A percentile compares a stretch with the other conserved stretches of the same genome.
Evolutionary conservation across 495 filamentous ascomycete genomes (phyloP).

Genomic region (Aspergillus baeticus): DNA sequence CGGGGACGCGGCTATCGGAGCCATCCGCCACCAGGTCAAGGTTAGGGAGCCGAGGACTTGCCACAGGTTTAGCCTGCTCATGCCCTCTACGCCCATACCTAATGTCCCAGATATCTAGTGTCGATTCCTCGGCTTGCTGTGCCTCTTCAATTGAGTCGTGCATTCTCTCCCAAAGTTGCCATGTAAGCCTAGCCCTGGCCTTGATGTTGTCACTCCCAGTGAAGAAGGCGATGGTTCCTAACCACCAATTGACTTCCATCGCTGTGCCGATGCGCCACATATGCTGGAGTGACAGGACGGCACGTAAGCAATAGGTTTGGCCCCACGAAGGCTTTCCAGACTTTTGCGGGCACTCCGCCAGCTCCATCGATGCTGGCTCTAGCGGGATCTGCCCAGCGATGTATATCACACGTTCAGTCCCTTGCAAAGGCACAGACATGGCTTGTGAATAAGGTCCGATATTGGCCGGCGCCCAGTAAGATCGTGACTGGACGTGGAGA

Average conservation of each 20-base stretch:
- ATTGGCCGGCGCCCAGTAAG: conserved; percentile 97
- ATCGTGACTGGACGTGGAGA: conserved; percentile 88
- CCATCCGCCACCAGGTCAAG: conserved; percentile 25
- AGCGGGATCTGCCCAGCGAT: conserved; percentile 93
- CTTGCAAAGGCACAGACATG: conserved; percentile 54
- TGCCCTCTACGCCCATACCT: conserved; percentile 49
- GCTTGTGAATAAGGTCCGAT: conserved; percentile 98
- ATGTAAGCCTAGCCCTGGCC: conserved; percentile 42
- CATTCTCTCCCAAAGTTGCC: conserved; percentile 51
- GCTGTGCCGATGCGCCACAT: conserved; percentile 78
- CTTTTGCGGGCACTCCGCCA: conserved; percentile 17
- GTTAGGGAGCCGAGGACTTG: conserved; percentile 27
- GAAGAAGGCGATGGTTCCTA: conserved; percentile 71
- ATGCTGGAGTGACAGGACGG: conserved; percentile 78
- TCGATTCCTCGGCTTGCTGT: conserved; percentile 39
- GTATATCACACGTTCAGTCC: conserved; percentile 43
- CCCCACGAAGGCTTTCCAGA: conserved; percentile 22
- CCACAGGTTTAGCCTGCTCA: conserved; percentile 16
- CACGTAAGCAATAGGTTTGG: conserved; percentile 42
- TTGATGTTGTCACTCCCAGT: conserved; percentile 28
- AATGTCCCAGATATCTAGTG: conserved; percentile 72
- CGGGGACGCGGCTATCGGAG: conserved; percentile 40
- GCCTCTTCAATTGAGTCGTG: conserved; percentile 34
- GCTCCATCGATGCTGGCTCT: conserved; percentile 75
- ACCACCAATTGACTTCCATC: conserved; percentile 71